Percentiles rank a stretch among this genome's conserved stretches.
Evolutionary conservation across 345 rosid species (phyloP).

Genomic region (Schrenkiella parvula): DNA sequence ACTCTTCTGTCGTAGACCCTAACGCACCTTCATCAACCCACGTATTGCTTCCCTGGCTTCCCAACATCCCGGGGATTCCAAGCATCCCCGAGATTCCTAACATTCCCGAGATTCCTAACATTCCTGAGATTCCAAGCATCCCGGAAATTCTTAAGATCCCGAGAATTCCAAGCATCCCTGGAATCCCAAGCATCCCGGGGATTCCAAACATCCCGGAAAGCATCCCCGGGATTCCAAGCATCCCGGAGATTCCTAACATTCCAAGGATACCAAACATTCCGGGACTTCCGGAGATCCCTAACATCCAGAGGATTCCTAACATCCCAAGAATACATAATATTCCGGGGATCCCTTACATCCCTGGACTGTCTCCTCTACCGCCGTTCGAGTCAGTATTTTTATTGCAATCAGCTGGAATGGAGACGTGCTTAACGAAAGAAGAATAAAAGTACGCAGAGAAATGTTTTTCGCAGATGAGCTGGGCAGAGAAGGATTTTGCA

Average conservation of each 20-base stretch:
- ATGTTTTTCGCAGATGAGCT: conserved; percentile 5
- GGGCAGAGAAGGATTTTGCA: background rate
- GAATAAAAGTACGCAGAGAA: background rate
- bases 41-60: background rate
- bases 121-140: background rate
- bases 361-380: background rate
- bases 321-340: background rate
- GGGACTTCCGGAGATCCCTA: background rate
- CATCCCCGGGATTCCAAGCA: background rate
- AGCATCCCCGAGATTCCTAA: background rate
- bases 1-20: background rate
- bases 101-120: background rate
- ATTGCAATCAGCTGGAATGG: background rate
- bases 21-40: background rate
- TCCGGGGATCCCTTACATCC: background rate
- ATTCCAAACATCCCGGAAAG: background rate
- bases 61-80: background rate
- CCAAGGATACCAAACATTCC: background rate
- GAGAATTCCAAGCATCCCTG: background rate
- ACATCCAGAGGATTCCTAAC: background rate
- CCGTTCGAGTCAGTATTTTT: background rate
- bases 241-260: background rate
- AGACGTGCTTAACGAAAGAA: background rate
- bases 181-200: background rate
- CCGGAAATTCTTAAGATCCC: background rate